phyloP scores from a whole-genome alignment of 2,329 filamentous ascomycete species.

The Xylariaceae sp. region DNA sequence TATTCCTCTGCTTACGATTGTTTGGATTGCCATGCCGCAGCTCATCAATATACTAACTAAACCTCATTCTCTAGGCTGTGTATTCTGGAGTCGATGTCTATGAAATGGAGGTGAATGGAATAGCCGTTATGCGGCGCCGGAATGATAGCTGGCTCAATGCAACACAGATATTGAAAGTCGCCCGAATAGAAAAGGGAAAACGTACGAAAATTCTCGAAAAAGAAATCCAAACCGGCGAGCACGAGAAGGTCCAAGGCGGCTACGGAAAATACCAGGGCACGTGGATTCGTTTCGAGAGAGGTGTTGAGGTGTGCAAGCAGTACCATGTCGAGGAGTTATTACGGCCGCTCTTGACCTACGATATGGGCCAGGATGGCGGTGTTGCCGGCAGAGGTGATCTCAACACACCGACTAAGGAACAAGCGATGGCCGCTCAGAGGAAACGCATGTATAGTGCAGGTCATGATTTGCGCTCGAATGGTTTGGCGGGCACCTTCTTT shows the following conservation, averaged over 20 bases:
- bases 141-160: conserved; percentile 97
- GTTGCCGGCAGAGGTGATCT: conserved; percentile 67
- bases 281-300: conserved; percentile 93
- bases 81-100: conserved; percentile 96
- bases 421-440: conserved; percentile 91
- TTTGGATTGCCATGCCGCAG: conserved; percentile 5
- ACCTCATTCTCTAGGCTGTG: conserved; percentile 53
- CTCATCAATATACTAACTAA: conserved; percentile 11
- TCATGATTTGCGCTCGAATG: conserved; percentile 62
- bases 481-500: conserved; percentile 82
- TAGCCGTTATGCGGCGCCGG: conserved; percentile 93
- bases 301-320: conserved; percentile 82
- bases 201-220: conserved; percentile 97
- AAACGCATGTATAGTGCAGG: conserved; percentile 84
- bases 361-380: conserved; percentile 71
- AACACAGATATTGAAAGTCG: conserved; percentile 96
- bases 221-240: conserved; percentile 91
- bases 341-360: conserved; percentile 70
- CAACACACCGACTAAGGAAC: conserved; percentile 96
- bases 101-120: conserved; percentile 92
- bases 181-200: conserved; percentile 94
- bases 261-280: conserved; percentile 99
- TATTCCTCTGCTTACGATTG: neutral
- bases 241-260: conserved; percentile 97
- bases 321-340: conserved; percentile 73